A percentile compares a stretch with the other conserved stretches of the same genome.
Conservation (phyloP, 495 filamentous ascomycete genomes). For the Cladorrhinum samala region DNA sequence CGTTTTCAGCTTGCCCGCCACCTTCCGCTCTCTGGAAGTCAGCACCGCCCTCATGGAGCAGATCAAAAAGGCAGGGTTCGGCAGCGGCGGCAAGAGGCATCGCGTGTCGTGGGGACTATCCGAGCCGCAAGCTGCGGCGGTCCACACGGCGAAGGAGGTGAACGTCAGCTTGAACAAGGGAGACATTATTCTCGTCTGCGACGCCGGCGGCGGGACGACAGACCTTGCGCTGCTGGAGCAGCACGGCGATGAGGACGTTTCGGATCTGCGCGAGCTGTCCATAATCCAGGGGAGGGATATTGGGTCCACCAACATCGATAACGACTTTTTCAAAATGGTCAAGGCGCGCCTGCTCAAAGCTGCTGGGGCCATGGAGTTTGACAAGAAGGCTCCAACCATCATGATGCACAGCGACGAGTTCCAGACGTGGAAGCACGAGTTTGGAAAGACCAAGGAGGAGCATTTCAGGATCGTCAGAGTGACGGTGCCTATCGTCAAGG, state of each 20-base stretch:
- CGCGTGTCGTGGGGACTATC: not conserved
- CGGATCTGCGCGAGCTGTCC: not conserved
- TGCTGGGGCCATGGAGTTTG: not conserved
- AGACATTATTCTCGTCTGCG: not conserved
- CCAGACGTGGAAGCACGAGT: not conserved
- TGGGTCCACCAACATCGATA: not conserved
- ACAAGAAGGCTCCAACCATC: not conserved
- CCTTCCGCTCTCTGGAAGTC: not conserved
- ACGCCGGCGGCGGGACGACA: not conserved
- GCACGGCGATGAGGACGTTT: not conserved
- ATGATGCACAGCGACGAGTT: slow-evolving; percentile 2
- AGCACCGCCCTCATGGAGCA: not conserved
- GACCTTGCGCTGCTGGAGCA: not conserved
- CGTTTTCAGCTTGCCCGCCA: not conserved
- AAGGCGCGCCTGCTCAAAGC: not conserved
- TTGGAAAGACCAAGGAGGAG: not conserved
- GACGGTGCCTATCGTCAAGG: not conserved
- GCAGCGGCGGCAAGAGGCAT: not conserved
- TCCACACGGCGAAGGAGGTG: not conserved
- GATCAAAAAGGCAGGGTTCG: not conserved
- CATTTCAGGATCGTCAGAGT: not conserved
- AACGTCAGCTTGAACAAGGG: not conserved
- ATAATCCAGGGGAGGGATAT: not conserved
- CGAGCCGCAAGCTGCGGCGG: not conserved
- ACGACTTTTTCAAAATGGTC: not conserved